Percentiles rank a stretch among this genome's conserved stretches.
These are phyloP conservation scores for Thecaphora thlaspeos DNA, from an alignment of 1,284 basidiomycete species.

Conservation along the genomic window DNA sequence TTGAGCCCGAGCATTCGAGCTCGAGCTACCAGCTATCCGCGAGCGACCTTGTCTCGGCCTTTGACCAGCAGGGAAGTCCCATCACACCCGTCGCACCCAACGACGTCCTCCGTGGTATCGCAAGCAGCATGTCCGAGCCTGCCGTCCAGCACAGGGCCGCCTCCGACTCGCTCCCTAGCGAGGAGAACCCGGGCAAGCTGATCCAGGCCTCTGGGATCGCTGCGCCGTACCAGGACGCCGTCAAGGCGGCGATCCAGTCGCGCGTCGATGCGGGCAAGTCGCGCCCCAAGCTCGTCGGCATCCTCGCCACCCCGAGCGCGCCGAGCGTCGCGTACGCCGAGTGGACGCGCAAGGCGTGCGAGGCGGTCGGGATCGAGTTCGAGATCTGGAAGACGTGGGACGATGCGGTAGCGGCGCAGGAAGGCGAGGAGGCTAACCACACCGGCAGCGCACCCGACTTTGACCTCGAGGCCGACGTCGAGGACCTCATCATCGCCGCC, in stretches of 20 bases:
- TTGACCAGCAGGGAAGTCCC: conserved; percentile 17
- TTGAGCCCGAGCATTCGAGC: conserved; percentile 11
- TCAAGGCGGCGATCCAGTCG: conserved; percentile 38
- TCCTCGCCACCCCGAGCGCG: conserved; percentile 79
- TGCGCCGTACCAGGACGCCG: conserved; percentile 48
- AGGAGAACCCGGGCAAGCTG: conserved; percentile 51
- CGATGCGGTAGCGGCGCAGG: conserved; percentile 56
- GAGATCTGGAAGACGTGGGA: conserved; percentile 62
- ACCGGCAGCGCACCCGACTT: conserved; percentile 68
- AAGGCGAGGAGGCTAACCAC: conserved; percentile 62
- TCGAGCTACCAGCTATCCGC: conserved; percentile 25
- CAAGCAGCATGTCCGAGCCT: conserved; percentile 40
- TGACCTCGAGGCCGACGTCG: conserved; percentile 70
- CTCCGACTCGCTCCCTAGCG: conserved; percentile 15
- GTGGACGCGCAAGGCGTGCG: conserved; percentile 88
- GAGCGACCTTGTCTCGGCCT: conserved; percentile 25
- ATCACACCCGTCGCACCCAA: conserved; percentile 24
- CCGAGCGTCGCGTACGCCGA: conserved; percentile 89
- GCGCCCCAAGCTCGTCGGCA: conserved; percentile 80
- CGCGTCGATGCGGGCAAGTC: conserved; percentile 38
- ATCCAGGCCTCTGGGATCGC: conserved; percentile 50
- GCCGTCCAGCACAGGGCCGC: conserved; percentile 17
- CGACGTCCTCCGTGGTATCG: conserved; percentile 37
- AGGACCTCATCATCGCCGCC: conserved; percentile 60
- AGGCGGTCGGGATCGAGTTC: conserved; percentile 82